Evolutionary conservation across 73 alveolate species (phyloP).

Genomic region (Paramecium sexaurelia): DNA sequence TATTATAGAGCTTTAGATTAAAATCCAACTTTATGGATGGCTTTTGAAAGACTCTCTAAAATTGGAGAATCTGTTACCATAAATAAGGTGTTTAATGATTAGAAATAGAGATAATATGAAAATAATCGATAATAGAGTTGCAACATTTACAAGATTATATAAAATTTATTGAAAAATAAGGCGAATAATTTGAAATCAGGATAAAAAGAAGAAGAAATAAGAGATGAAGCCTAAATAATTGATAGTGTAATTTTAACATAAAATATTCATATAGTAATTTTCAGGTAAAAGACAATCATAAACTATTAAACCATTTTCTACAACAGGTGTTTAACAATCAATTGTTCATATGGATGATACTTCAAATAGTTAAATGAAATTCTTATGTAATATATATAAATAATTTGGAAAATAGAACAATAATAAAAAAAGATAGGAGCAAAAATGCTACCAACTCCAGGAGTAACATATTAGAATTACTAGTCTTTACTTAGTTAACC

Average conservation of each 20-base stretch:
- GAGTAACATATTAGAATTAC: neutral
- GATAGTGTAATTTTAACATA: neutral
- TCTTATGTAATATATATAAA: neutral
- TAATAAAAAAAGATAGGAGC: neutral
- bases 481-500: neutral
- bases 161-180: neutral
- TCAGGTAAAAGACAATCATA: neutral
- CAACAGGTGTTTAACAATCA: neutral
- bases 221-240: neutral
- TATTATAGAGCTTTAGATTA: constrained; percentile 82
- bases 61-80: constrained; percentile 61
- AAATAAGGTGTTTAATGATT: constrained; percentile 37
- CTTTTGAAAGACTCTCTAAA: constrained; percentile 90
- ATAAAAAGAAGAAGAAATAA: constrained; percentile 25
- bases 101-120: constrained; percentile 38
- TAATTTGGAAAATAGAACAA: neutral
- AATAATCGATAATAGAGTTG: neutral
- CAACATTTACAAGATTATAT: neutral
- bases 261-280: neutral
- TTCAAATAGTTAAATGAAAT: constrained; percentile 6
- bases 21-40: constrained; percentile 97
- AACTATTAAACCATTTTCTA: constrained; percentile 21
- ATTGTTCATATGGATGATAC: constrained; percentile 11
- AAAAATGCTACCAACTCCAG: constrained; percentile 18
- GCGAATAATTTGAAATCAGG: neutral